phyloP scores from a whole-genome alignment of 1,284 basidiomycete genomes.

The Chondrostereum purpureum region DNA sequence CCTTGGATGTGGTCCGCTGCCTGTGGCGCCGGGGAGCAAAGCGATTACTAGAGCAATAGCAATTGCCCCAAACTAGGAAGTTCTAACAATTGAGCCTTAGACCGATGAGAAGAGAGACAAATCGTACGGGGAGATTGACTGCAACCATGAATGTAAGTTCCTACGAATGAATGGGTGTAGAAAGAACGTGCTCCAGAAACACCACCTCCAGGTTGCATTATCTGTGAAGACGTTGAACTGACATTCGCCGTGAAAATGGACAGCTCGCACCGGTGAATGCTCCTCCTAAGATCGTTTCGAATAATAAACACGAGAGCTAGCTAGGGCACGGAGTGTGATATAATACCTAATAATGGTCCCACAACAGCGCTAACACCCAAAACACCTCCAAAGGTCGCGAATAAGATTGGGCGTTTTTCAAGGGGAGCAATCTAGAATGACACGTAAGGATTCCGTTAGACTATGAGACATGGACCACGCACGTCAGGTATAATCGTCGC shows the following conservation, averaged over 20 bases:
- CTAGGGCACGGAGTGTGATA: slow-evolving; percentile 20
- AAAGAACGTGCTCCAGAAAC: neutral
- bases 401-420: slow-evolving; percentile 22
- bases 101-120: neutral
- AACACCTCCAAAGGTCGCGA: slow-evolving; percentile 25
- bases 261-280: slow-evolving; percentile 25
- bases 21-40: neutral
- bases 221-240: neutral
- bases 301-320: slow-evolving; percentile 14
- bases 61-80: neutral
- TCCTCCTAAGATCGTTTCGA: slow-evolving; percentile 31
- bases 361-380: slow-evolving; percentile 31
- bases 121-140: neutral
- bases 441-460: too few relatives aligned
- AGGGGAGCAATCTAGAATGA: slow-evolving; percentile 17
- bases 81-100: neutral
- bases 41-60: neutral
- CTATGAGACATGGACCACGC: too few relatives aligned
- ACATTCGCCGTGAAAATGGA: neutral
- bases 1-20: neutral
- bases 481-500: too few relatives aligned
- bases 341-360: slow-evolving; percentile 26
- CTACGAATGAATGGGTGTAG: neutral
- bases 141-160: neutral
- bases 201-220: neutral